These are phyloP conservation scores for Amesomyces nigricolor DNA, from an alignment of 2,329 filamentous ascomycete genomes.

Conservation along the genomic window DNA sequence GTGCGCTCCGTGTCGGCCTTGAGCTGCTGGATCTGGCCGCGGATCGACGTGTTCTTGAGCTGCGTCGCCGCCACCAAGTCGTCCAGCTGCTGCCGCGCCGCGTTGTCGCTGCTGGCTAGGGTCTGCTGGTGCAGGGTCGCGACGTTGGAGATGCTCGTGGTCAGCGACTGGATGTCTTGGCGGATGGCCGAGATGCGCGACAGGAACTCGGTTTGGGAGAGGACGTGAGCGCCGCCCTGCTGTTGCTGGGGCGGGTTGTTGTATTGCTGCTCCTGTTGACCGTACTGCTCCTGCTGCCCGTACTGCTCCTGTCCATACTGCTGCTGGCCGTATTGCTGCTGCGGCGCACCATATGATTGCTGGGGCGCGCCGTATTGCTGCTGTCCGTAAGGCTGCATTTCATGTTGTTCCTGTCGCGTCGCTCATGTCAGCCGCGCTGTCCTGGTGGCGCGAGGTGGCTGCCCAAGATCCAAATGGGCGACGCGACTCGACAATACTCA, in stretches of 20 bases:
- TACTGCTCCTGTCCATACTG: conserved; percentile 15
- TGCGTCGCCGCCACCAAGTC: conserved; percentile 64
- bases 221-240: conserved; percentile 28
- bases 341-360: background rate
- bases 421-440: conserved; percentile 12
- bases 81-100: conserved; percentile 55
- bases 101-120: conserved; percentile 58
- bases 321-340: conserved; percentile 8
- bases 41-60: conserved; percentile 67
- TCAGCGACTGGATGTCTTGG: conserved; percentile 61
- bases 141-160: conserved; percentile 62
- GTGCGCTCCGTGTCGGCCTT: conserved; percentile 65
- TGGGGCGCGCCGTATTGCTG: background rate
- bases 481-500: conserved; percentile 30
- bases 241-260: conserved; percentile 5
- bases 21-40: conserved; percentile 71
- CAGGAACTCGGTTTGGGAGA: conserved; percentile 64
- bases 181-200: conserved; percentile 61
- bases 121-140: conserved; percentile 65
- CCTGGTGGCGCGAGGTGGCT: background rate
- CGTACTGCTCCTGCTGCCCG: conserved; percentile 13
- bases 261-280: background rate
- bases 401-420: conserved; percentile 41
- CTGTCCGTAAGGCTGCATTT: conserved; percentile 42
- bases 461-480: background rate